Base-by-base conservation (phyloP, 2,329 filamentous ascomycete species). In the Neofusicoccum laricinum region DNA sequence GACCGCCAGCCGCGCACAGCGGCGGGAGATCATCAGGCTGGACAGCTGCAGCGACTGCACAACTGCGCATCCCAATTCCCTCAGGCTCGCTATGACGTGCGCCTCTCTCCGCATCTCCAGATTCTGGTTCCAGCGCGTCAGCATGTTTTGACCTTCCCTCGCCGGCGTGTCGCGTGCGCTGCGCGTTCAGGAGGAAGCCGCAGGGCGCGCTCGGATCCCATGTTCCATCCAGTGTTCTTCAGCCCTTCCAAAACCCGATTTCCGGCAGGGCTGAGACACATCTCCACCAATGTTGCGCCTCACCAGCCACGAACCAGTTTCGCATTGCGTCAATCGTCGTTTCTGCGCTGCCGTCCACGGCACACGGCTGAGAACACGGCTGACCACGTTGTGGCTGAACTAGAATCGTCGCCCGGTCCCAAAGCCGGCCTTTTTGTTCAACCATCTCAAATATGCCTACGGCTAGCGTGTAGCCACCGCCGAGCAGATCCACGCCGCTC, bases 251-350 rank as follows among this genome's bases (percentile, higher is more conserved):
- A 38, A 30, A 8, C 49, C 21, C 55, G 55, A 36, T 46, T 46
- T 40, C 55, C 55, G 55, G 41, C 55, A 59, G 41, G 55, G 55
- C 55, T 59, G 55, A 59, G 55, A 59, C 55, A 59, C 55, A 59
- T 46, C 55, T 59, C 55, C 55, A 45, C 55, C 55, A 46, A 46
- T 59, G 30, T 34, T 41, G 19, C 49, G 49, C 49, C 49, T 51
- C 30, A 11, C 32, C 49, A 46, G 38, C 55, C 30, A 46, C 55
- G n/a, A 21, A 11, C 40, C 15, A 46, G 55, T 34, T 46, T 59
- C 30, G 30, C 40, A 59, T 59, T 59, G 55, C 55, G 55, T 59
- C 55, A 59, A 25, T 36, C 55, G 10, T 36, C 30, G 38, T 58
- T 57, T 7, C 21, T 58, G 38, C 38, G 19, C 53, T 57, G 30